Evolutionary conservation across 164 flowering plant genomes (phyloP).

Genomic region (Chloranthus sessilifolius): DNA sequence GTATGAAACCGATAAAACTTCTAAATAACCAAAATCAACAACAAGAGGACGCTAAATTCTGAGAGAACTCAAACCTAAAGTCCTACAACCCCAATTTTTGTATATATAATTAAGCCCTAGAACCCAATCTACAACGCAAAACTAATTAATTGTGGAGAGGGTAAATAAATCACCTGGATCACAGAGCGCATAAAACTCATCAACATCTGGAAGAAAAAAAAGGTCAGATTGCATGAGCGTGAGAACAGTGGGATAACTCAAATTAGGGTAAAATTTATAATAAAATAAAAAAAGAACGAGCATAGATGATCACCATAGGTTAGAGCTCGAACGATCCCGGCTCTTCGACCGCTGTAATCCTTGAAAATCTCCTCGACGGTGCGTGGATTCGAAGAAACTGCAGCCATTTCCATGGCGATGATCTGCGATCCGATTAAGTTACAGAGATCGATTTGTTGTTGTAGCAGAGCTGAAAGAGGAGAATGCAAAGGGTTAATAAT

Average conservation of each 20-base stretch:
- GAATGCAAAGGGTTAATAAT: too few relatives aligned
- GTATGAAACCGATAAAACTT: neutral
- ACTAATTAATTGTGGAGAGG: neutral
- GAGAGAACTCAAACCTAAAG: neutral
- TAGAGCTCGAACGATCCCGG: conserved; percentile 71
- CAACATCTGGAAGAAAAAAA: conserved; percentile 61
- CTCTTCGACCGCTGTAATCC: conserved; percentile 64
- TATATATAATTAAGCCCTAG: neutral
- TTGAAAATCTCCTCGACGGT: conserved; percentile 88
- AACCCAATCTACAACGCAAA: neutral
- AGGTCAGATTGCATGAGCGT: conserved; percentile 2
- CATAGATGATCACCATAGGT: conserved; percentile 43
- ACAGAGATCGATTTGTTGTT: too few relatives aligned
- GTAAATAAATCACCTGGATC: conserved; percentile 66
- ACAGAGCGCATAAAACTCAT: conserved; percentile 79
- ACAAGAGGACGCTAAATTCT: too few relatives aligned
- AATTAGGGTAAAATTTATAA: too few relatives aligned
- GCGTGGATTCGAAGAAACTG: conserved; percentile 49
- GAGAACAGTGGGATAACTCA: neutral
- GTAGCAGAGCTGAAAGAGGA: too few relatives aligned
- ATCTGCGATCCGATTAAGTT: too few relatives aligned
- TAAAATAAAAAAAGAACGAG: neutral
- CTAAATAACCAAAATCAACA: too few relatives aligned
- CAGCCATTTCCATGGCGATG: conserved; percentile 61
- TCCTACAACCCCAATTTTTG: neutral